phyloP scores from a whole-genome alignment of 2,329 filamentous ascomycete species.

The Colletotrichum trifolii region DNA sequence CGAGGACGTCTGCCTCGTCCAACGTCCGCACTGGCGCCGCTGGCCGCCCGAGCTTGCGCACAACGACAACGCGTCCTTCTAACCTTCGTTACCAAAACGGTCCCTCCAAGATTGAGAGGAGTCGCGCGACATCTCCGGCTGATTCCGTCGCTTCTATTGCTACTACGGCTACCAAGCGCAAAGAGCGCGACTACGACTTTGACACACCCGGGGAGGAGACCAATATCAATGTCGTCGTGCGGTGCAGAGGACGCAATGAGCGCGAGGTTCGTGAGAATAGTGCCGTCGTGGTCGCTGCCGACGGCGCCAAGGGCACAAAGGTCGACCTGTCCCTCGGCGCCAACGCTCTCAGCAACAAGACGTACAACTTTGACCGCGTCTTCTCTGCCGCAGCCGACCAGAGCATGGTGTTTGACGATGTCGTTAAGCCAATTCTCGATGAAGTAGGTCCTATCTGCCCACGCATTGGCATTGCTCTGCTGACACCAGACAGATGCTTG shows the following conservation, averaged over 20 bases:
- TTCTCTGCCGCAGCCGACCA: constrained; percentile 97
- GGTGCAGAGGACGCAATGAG: constrained; percentile 92
- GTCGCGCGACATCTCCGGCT: constrained; percentile 73
- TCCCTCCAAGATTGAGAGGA: constrained; percentile 45
- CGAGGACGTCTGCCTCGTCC: constrained; percentile 34
- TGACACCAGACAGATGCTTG: constrained; percentile 76
- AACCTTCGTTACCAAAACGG: constrained; percentile 34
- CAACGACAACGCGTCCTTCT: constrained; percentile 34
- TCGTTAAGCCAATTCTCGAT: constrained; percentile 90
- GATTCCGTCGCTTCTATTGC: constrained; percentile 73
- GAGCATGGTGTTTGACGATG: constrained; percentile 93
- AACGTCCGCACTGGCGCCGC: constrained; percentile 31
- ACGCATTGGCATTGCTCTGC: not conserved
- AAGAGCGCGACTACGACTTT: constrained; percentile 84
- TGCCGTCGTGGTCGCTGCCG: constrained; percentile 87
- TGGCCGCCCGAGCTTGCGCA: constrained; percentile 27
- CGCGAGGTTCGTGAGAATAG: constrained; percentile 95
- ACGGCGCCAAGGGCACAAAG: constrained; percentile 86
- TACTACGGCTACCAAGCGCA: constrained; percentile 78
- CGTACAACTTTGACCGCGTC: constrained; percentile 96
- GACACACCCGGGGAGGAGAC: constrained; percentile 80
- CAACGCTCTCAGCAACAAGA: constrained; percentile 92
- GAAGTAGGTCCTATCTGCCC: constrained; percentile 69
- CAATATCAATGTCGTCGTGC: constrained; percentile 97
- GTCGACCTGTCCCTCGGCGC: constrained; percentile 93